Base-by-base conservation (phyloP, 306 rosid genomes). In the Cucurbita pepo region DNA sequence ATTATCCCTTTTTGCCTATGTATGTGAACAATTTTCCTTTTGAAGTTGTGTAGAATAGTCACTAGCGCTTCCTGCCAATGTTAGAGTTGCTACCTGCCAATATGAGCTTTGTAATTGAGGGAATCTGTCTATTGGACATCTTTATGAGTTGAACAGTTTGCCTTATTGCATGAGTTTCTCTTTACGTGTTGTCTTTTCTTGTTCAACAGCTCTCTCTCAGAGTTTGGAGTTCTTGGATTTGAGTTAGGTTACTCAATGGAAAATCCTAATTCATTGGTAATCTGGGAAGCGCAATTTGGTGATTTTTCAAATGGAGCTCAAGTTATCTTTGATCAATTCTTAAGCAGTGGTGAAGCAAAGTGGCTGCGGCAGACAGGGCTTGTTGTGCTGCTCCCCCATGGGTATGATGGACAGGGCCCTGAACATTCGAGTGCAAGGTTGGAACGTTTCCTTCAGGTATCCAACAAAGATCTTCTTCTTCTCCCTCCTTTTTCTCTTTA, bases 251-350 rank as follows among this genome's bases (percentile, higher is more conserved):
- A 91, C 79, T 91, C 95, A 5, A 91, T 94, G 99, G 99, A 94
- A 82, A 94, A 83, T 81, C 99, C 99, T 44, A 94, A 94, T 76
- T 84, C 99, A 13, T 82, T 94, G 86, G 86, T 94, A 69, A 84
- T 94, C 53, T 94, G 99, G 98, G 97, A 94, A 87, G 99, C 99
- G 79, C 99, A 91, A 45, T 94, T 94, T 85, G 99, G 99, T 41
- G 99, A 94, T 84, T 94, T 94, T 85, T 81, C 99, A 60, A 91
- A 94, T 78, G 99, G 99, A 51, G 97, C 97, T 76, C 96, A 94
- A 71, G 97, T 91, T 79, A 91, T 94, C 76, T 90, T 87, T 86
- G 97, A 94, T 84, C 92, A 94, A 81, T 90, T 94, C 73, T 47
- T 94, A 89, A 87, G 90, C 79, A 89, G 96, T 67, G 97, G 99